Evolutionary conservation across 768 basidiomycete species (phyloP).

Genomic region (Mycena metata): DNA sequence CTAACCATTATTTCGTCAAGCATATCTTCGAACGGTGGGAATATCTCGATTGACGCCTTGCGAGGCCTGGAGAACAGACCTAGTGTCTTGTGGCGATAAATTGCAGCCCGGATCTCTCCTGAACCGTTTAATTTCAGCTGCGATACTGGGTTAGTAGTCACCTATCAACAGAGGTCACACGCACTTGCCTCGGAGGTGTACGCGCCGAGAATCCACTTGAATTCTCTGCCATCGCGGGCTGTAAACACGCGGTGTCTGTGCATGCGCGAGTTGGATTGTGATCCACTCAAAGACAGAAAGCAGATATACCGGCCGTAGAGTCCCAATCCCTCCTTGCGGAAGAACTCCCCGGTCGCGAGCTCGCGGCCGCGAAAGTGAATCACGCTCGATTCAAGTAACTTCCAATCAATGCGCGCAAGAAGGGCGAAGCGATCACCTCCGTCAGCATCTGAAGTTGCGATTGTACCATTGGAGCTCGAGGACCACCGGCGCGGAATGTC

Average conservation of each 20-base stretch:
- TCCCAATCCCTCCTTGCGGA: conserved; percentile 42
- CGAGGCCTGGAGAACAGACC: conserved; percentile 28
- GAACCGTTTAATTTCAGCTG: conserved; percentile 41
- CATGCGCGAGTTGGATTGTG: too few species aligned
- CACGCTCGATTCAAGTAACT: conserved; percentile 43
- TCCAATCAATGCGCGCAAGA: conserved; percentile 54
- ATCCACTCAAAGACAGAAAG: too few species aligned
- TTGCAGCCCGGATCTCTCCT: conserved; percentile 37
- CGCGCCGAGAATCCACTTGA: conserved; percentile 48
- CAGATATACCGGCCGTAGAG: conserved; percentile 40
- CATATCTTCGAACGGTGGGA: conserved; percentile 43
- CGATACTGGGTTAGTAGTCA: background rate
- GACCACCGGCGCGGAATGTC: background rate
- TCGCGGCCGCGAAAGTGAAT: conserved; percentile 46
- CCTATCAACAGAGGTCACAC: background rate
- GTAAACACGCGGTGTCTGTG: conserved; percentile 50
- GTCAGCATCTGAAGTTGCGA: conserved; percentile 9
- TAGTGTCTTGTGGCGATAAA: conserved; percentile 32
- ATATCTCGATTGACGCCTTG: conserved; percentile 46
- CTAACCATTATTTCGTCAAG: conserved; percentile 45
- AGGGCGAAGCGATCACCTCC: conserved; percentile 45
- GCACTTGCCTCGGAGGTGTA: conserved; percentile 38
- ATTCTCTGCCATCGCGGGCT: conserved; percentile 49
- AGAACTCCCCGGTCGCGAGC: conserved; percentile 43
- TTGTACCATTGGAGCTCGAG: background rate